Evolutionary conservation across 306 rosid genomes (phyloP).

Genomic region (Corylus americana): DNA sequence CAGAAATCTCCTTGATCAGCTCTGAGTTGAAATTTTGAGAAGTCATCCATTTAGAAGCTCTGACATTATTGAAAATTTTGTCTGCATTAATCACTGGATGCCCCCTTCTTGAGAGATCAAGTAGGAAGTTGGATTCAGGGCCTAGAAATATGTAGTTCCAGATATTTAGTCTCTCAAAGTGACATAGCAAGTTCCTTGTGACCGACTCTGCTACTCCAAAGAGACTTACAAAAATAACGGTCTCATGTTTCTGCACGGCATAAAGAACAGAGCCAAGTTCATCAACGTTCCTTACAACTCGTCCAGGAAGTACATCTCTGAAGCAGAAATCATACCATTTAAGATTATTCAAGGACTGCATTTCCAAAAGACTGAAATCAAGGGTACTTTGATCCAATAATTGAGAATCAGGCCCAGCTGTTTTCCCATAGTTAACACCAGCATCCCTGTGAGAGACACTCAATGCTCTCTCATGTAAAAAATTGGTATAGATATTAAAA

Average conservation of each 20-base stretch:
- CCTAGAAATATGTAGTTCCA: constrained; percentile 65
- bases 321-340: constrained; percentile 96
- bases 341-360: constrained; percentile 64
- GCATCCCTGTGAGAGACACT: constrained; percentile 95
- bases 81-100: constrained; percentile 63
- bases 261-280: constrained; percentile 68
- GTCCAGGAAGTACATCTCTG: constrained; percentile 68
- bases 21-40: constrained; percentile 41
- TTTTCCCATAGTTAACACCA: constrained; percentile 93
- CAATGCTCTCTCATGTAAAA: constrained; percentile 76
- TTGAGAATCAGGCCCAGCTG: constrained; percentile 93
- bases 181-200: constrained; percentile 69
- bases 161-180: constrained; percentile 76
- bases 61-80: constrained; percentile 49
- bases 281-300: constrained; percentile 46
- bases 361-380: constrained; percentile 61
- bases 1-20: constrained; percentile 45
- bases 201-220: constrained; percentile 50
- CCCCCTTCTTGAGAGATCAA: constrained; percentile 85
- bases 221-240: constrained; percentile 56
- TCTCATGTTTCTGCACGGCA: constrained; percentile 45
- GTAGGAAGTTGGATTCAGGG: constrained; percentile 55
- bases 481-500: constrained; percentile 76
- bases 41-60: constrained; percentile 39
- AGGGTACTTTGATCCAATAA: constrained; percentile 63